Evolutionary conservation across 345 rosid genomes (phyloP).

Genomic region (Euphorbia peplus): DNA sequence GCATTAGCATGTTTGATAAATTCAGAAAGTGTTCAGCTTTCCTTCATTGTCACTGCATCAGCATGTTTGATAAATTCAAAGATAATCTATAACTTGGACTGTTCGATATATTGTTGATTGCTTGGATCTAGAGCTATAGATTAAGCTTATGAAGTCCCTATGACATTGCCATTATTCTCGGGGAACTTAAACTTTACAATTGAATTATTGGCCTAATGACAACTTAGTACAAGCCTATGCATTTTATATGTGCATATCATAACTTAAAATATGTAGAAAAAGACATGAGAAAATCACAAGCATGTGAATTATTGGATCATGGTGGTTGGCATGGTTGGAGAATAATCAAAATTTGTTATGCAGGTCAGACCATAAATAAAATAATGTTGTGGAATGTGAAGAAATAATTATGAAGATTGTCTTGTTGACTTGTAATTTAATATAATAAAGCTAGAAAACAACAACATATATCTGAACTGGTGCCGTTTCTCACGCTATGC

Average conservation of each 20-base stretch:
- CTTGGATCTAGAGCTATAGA: not conserved
- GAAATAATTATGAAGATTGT: not conserved
- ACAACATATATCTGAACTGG: not conserved
- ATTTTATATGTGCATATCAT: too few species aligned
- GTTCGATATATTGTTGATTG: too few species aligned
- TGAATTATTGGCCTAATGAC: not conserved
- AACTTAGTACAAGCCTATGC: too few species aligned
- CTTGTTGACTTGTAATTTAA: not conserved
- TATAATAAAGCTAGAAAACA: not conserved
- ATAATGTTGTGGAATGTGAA: not conserved
- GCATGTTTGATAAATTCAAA: not conserved
- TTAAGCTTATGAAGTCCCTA: not conserved
- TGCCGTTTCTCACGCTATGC: slow-evolving; percentile 11
- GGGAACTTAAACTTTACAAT: not conserved
- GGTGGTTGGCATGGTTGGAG: not conserved
- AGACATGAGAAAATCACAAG: not conserved
- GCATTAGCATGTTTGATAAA: too few species aligned
- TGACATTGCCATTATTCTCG: not conserved
- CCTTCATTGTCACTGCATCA: too few species aligned
- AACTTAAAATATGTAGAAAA: not conserved
- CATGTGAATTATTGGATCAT: not conserved
- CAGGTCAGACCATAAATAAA: not conserved
- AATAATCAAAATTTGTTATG: not conserved
- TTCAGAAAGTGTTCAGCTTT: too few species aligned
- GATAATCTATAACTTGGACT: too few species aligned